Evolutionary conservation across 1,284 basidiomycete species (phyloP).

Genomic region (Thecaphora frezii): DNA sequence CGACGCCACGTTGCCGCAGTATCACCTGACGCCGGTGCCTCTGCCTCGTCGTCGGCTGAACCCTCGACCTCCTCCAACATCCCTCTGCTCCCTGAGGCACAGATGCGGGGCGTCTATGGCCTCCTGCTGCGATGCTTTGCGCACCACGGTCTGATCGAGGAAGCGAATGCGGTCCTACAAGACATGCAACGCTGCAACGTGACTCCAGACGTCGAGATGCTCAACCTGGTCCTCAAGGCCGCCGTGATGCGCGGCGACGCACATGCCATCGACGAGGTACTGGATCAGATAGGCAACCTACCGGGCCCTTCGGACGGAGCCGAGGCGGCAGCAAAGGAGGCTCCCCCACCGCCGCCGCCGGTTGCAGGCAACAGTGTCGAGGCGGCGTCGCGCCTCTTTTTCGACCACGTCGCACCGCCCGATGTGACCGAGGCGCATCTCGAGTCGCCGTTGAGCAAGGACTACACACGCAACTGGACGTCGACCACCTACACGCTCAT

Average conservation of each 20-base stretch:
- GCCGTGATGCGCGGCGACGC: slow-evolving; percentile 21
- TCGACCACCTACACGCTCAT: slow-evolving; percentile 31
- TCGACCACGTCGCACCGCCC: neutral
- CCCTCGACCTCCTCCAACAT: too few relatives aligned
- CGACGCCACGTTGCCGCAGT: neutral
- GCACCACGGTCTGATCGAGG: slow-evolving; percentile 20
- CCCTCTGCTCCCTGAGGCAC: neutral
- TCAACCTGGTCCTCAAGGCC: slow-evolving; percentile 33
- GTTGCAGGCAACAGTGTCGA: neutral
- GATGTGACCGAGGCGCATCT: neutral
- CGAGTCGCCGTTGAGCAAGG: neutral
- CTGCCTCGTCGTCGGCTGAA: neutral
- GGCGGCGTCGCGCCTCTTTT: neutral
- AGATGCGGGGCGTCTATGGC: slow-evolving; percentile 13
- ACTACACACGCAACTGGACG: slow-evolving; percentile 35
- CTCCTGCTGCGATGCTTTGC: slow-evolving; percentile 25
- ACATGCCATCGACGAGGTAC: slow-evolving; percentile 9
- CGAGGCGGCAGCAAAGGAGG: neutral
- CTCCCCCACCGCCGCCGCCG: too few relatives aligned
- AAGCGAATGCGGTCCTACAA: slow-evolving; percentile 18
- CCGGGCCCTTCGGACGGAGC: neutral
- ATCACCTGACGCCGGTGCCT: too few relatives aligned
- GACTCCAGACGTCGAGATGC: slow-evolving; percentile 20
- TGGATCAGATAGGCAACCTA: slow-evolving; percentile 13
- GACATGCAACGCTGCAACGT: slow-evolving; percentile 34